These are phyloP conservation scores for Triangularia verruculosa DNA, from an alignment of 2,329 filamentous ascomycete species.

Conservation along the genomic window DNA sequence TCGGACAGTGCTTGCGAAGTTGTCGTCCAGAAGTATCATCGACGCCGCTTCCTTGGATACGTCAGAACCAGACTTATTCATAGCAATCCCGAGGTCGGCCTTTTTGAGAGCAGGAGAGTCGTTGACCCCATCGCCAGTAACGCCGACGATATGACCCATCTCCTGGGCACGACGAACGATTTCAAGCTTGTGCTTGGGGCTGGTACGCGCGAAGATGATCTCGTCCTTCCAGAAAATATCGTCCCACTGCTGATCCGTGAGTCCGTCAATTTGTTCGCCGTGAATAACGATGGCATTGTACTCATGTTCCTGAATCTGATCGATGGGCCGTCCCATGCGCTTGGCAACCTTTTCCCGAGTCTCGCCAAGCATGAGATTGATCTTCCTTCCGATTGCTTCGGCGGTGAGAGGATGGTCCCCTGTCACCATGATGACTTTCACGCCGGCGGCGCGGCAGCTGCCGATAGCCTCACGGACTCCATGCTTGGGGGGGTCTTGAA, in stretches of 20 bases:
- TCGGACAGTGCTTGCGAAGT: conserved; percentile 21
- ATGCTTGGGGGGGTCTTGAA: conserved; percentile 66
- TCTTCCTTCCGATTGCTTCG: conserved; percentile 55
- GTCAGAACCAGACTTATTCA: conserved; percentile 59
- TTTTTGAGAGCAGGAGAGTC: conserved; percentile 63
- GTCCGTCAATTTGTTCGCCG: conserved; percentile 55
- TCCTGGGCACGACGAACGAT: conserved; percentile 51
- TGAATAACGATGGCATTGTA: conserved; percentile 40
- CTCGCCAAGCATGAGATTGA: conserved; percentile 35
- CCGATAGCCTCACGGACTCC: conserved; percentile 59
- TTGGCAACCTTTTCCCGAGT: conserved; percentile 13
- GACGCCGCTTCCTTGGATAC: conserved; percentile 55
- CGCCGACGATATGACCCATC: conserved; percentile 62
- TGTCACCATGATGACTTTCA: conserved; percentile 61
- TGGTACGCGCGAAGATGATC: conserved; percentile 66
- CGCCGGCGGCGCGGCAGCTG: conserved; percentile 54
- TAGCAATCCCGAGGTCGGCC: conserved; percentile 65
- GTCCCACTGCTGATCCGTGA: conserved; percentile 49
- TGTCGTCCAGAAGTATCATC: conserved; percentile 23
- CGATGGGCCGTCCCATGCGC: conserved; percentile 12
- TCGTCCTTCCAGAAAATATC: conserved; percentile 50
- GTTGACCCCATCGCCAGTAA: conserved; percentile 72
- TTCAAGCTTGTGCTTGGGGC: conserved; percentile 67
- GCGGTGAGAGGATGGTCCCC: conserved; percentile 61
- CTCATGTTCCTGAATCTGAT: conserved; percentile 25